phyloP scores from a whole-genome alignment of 2,329 filamentous ascomycete species.

The Chaetomium olivaceum region DNA sequence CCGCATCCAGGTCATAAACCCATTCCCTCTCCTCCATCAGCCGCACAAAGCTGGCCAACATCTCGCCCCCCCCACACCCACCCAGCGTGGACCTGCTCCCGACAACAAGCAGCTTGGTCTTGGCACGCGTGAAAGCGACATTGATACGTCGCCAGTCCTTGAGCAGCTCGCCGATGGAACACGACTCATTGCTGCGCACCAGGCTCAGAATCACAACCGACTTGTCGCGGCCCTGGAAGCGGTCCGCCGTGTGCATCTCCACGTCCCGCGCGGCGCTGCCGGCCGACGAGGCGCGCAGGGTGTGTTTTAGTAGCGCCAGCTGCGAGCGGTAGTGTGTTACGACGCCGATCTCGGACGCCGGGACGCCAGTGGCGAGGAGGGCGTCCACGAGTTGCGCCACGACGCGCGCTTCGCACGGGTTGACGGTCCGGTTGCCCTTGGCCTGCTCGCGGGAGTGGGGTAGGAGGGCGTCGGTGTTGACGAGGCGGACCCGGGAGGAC shows the following conservation, averaged over 20 bases:
- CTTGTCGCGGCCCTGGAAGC: slow-evolving; percentile 95
- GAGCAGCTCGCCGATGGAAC: slow-evolving; percentile 84
- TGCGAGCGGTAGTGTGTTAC: slow-evolving; percentile 98
- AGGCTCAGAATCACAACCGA: slow-evolving; percentile 85
- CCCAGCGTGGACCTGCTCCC: slow-evolving; percentile 75
- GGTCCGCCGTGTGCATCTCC: slow-evolving; percentile 96
- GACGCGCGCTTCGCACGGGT: slow-evolving; percentile 76
- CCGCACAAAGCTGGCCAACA: slow-evolving; percentile 73
- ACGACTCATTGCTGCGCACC: slow-evolving; percentile 80
- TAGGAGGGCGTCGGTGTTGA: slow-evolving; percentile 84
- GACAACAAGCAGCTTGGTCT: slow-evolving; percentile 86
- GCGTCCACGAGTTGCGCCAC: slow-evolving; percentile 78
- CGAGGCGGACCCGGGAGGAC: slow-evolving; percentile 73
- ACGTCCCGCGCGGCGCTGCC: slow-evolving; percentile 45
- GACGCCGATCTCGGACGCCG: slow-evolving; percentile 78
- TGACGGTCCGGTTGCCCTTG: slow-evolving; percentile 84
- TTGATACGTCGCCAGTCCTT: slow-evolving; percentile 93
- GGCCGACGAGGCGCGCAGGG: slow-evolving; percentile 52
- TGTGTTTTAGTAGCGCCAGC: slow-evolving; percentile 76
- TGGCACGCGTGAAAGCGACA: slow-evolving; percentile 89
- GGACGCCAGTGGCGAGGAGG: slow-evolving; percentile 73
- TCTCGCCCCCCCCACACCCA: slow-evolving; percentile 63
- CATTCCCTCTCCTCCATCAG: slow-evolving; percentile 79
- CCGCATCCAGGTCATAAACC: slow-evolving; percentile 70
- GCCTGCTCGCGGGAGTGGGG: slow-evolving; percentile 67